A percentile compares a stretch with the other conserved stretches of the same genome.
These are phyloP conservation scores for Cladophialophora yegresii DNA, from an alignment of 2,329 filamentous ascomycete species.

Conservation along the genomic window DNA sequence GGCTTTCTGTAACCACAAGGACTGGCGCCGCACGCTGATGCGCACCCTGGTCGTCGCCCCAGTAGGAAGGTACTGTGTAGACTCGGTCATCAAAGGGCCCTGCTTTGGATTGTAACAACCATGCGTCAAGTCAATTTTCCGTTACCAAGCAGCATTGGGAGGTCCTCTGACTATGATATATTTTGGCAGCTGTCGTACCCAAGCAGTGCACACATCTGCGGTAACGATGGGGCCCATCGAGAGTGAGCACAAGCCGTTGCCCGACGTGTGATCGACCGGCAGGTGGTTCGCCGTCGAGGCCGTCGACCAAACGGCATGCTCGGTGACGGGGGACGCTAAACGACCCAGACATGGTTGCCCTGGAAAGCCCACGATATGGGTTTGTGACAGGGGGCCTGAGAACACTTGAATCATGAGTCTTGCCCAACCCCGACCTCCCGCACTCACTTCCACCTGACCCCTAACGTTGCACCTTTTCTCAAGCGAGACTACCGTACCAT, in stretches of 20 bases:
- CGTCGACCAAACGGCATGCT: not conserved
- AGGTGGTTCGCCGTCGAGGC: not conserved
- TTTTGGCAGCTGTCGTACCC: not conserved
- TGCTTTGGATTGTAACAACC: not conserved
- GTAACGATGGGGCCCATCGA: not conserved
- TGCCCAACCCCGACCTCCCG: not conserved
- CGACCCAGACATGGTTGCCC: not conserved
- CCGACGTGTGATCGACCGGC: not conserved
- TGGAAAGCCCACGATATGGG: not conserved
- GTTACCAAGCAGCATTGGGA: not conserved
- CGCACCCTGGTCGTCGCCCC: not conserved
- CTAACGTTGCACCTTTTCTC: not conserved
- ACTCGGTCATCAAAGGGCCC: not conserved
- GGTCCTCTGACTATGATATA: not conserved
- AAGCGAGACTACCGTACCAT: not conserved
- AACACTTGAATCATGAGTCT: not conserved
- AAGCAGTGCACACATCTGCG: not conserved
- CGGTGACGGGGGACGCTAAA: not conserved
- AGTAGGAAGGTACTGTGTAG: not conserved
- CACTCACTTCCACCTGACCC: not conserved
- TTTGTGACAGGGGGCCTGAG: not conserved
- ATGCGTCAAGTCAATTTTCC: not conserved
- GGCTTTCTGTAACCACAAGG: not conserved
- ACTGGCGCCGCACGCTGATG: not conserved
- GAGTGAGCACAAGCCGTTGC: not conserved